Evolutionary conservation across 1,284 basidiomycete genomes (phyloP).

Genomic region (Cutaneotrichosporon sp.): DNA sequence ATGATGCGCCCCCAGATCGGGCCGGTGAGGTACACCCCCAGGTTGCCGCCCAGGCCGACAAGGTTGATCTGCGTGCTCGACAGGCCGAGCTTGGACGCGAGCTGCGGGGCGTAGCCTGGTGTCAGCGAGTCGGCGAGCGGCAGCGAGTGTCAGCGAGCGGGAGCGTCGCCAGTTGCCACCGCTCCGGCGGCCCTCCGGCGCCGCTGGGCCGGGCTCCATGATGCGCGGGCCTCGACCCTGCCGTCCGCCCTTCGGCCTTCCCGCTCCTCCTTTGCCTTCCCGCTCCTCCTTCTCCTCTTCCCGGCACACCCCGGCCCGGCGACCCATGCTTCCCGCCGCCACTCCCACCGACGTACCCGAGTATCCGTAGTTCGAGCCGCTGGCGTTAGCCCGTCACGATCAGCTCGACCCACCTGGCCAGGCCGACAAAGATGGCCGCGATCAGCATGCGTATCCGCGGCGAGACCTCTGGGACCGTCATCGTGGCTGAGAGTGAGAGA

Average conservation of each 20-base stretch:
- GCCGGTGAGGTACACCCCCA: constrained; percentile 49
- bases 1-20: constrained; percentile 65
- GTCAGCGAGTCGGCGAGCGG: too few species aligned
- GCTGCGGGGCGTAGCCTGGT: constrained; percentile 75
- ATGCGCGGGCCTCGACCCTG: too few species aligned
- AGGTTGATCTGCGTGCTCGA: constrained; percentile 74
- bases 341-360: constrained; percentile 14
- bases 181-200: too few species aligned
- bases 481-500: background rate
- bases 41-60: constrained; percentile 58
- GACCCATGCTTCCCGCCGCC: too few species aligned
- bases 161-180: too few species aligned
- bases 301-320: too few species aligned
- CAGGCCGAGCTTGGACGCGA: constrained; percentile 68
- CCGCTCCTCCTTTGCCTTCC: too few species aligned
- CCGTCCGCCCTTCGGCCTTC: too few species aligned
- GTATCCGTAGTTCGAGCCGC: constrained; percentile 68
- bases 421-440: constrained; percentile 22
- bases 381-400: constrained; percentile 5
- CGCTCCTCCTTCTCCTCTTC: too few species aligned
- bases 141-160: too few species aligned
- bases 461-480: background rate
- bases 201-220: too few species aligned
- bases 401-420: constrained; percentile 20
- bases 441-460: constrained; percentile 21